Evolutionary conservation across 106 monocot species (phyloP).

Genomic region (Apostasia shenzhenica): DNA sequence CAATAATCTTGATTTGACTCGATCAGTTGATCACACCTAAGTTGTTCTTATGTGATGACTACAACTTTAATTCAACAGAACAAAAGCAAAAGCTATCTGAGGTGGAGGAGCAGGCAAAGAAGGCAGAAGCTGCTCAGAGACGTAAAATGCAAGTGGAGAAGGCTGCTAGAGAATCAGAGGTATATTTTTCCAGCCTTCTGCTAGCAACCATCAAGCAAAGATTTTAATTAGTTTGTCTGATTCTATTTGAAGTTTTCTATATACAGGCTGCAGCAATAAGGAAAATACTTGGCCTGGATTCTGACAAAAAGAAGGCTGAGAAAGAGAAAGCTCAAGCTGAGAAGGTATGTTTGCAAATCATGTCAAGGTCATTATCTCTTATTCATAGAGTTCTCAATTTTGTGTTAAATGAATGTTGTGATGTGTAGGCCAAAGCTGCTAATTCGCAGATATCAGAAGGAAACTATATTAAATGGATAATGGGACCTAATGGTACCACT

Average conservation of each 20-base stretch:
- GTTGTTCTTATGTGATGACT: background rate
- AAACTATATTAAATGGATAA: slow-evolving; percentile 48
- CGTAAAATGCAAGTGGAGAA: slow-evolving; percentile 95
- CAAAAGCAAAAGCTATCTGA: slow-evolving; percentile 93
- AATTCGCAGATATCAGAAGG: slow-evolving; percentile 28
- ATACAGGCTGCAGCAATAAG: slow-evolving; percentile 92
- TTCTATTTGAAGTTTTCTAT: background rate
- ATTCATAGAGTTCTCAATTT: background rate
- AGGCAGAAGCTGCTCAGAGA: slow-evolving; percentile 85
- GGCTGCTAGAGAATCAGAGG: slow-evolving; percentile 73
- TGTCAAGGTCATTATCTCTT: background rate
- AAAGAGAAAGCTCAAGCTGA: slow-evolving; percentile 63
- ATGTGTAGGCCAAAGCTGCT: slow-evolving; percentile 50
- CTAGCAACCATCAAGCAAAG: background rate
- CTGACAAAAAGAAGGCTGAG: slow-evolving; percentile 73
- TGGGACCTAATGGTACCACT: slow-evolving; percentile 56
- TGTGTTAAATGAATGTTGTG: background rate
- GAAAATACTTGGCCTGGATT: slow-evolving; percentile 85
- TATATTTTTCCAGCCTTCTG: slow-evolving; percentile 3
- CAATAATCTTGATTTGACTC: background rate
- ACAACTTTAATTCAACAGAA: slow-evolving; percentile 24
- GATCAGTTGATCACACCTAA: background rate
- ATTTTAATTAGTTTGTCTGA: background rate
- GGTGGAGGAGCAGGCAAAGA: slow-evolving; percentile 84
- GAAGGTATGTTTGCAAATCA: slow-evolving; percentile 4